Conservation (phyloP, 164 flowering plant species). For the Aristolochia californica region DNA sequence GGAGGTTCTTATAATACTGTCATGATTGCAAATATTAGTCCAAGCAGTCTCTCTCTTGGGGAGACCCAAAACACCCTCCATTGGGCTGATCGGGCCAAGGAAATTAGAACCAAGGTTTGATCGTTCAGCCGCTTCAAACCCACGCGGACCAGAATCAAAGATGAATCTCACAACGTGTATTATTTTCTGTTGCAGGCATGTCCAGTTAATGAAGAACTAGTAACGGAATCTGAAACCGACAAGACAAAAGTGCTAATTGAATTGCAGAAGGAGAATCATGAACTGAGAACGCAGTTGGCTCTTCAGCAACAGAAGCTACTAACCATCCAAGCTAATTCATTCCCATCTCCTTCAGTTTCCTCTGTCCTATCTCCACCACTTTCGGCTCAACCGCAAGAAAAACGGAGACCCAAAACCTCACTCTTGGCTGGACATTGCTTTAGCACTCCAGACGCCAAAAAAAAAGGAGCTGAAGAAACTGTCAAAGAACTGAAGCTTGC, state of each 20-base stretch:
- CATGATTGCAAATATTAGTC: constrained; percentile 95
- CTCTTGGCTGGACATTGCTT: constrained; percentile 46
- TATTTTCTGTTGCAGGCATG: constrained; percentile 28
- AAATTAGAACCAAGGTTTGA: constrained; percentile 70
- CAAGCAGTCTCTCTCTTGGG: constrained; percentile 74
- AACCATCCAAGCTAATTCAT: constrained; percentile 40
- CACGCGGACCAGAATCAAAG: not conserved
- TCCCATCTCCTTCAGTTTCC: constrained; percentile 51
- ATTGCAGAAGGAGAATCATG: constrained; percentile 78
- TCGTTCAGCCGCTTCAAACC: not conserved
- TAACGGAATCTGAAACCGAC: constrained; percentile 51
- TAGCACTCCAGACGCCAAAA: constrained; percentile 53
- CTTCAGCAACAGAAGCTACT: constrained; percentile 63
- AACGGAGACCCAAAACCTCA: constrained; percentile 34
- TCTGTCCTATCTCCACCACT: constrained; percentile 48
- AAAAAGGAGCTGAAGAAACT: constrained; percentile 36
- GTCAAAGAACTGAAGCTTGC: constrained; percentile 35
- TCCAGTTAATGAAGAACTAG: constrained; percentile 43
- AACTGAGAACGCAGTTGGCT: constrained; percentile 58
- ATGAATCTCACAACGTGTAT: not conserved
- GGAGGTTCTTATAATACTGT: constrained; percentile 90
- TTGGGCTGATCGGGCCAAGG: constrained; percentile 97
- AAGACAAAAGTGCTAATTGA: constrained; percentile 70
- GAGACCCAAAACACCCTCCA: constrained; percentile 94
- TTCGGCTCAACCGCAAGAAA: constrained; percentile 37